These are phyloP conservation scores for Petunia hybrid DNA, from an alignment of 305 asterid species.

Conservation along the genomic window DNA sequence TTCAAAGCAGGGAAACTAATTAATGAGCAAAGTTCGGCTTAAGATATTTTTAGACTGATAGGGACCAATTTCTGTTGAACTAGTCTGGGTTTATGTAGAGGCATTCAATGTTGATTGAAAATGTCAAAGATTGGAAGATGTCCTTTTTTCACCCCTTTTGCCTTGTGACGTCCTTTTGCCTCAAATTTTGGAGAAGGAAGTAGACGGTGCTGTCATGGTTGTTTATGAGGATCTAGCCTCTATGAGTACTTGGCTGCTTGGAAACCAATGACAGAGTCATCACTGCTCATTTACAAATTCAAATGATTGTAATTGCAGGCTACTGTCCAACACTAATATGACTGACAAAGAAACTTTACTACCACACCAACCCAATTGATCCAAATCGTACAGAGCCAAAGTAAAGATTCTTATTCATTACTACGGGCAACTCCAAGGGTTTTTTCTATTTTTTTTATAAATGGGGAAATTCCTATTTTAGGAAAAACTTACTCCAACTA, in stretches of 20 bases:
- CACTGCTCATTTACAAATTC: conserved; percentile 6
- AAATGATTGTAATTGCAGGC: conserved; percentile 16
- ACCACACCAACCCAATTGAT: conserved; percentile 1
- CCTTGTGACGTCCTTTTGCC: background rate
- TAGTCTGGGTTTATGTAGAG: background rate
- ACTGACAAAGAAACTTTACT: background rate
- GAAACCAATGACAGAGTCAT: background rate
- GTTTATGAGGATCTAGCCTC: background rate
- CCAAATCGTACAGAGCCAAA: background rate
- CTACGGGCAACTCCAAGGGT: too few relatives aligned
- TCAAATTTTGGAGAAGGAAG: background rate
- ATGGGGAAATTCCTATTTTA: too few relatives aligned
- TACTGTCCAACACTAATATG: background rate
- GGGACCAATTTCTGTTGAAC: background rate
- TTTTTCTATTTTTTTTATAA: too few relatives aligned
- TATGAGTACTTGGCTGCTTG: background rate
- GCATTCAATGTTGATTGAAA: conserved; percentile 9
- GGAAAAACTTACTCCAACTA: too few relatives aligned
- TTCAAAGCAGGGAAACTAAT: background rate
- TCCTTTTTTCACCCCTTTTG: background rate
- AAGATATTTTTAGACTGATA: background rate
- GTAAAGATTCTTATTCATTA: background rate
- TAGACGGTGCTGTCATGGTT: background rate
- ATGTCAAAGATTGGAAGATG: background rate
- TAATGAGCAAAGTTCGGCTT: background rate